Conservation (phyloP, 345 rosid genomes). For the Hypericum androsaemum region DNA sequence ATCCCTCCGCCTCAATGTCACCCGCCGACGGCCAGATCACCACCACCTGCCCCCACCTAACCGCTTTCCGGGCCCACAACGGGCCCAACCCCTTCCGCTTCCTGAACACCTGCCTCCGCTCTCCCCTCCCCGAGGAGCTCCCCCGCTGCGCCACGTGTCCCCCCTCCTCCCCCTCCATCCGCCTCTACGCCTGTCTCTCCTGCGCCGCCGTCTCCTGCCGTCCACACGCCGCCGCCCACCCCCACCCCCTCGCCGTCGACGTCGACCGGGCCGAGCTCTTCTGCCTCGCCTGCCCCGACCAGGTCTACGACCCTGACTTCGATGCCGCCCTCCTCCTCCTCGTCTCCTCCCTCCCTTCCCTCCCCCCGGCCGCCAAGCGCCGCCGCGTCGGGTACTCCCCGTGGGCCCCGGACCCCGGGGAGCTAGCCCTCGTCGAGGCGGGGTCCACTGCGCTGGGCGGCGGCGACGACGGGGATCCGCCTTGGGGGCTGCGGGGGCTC, state of each 20-base stretch:
- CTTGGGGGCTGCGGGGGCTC: slow-evolving; percentile 76
- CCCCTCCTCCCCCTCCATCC: slow-evolving; percentile 19
- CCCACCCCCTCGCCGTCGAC: slow-evolving; percentile 64
- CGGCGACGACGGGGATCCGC: slow-evolving; percentile 16
- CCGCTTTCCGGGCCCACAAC: slow-evolving; percentile 38
- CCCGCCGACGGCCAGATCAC: slow-evolving; percentile 17
- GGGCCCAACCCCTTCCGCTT: slow-evolving; percentile 44
- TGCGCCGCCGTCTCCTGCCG: slow-evolving; percentile 59
- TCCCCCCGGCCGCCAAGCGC: slow-evolving; percentile 35
- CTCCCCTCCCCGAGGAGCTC: slow-evolving; percentile 42
- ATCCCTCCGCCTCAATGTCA: slow-evolving; percentile 9
- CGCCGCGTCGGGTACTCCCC: slow-evolving; percentile 56
- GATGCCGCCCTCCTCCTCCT: slow-evolving; percentile 48
- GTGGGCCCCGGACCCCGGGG: slow-evolving; percentile 42
- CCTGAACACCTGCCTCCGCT: slow-evolving; percentile 46
- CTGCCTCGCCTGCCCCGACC: slow-evolving; percentile 69
- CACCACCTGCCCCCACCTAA: slow-evolving; percentile 44
- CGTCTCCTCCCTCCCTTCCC: slow-evolving; percentile 27
- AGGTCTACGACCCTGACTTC: slow-evolving; percentile 79
- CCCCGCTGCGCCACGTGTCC: slow-evolving; percentile 43
- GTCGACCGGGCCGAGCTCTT: slow-evolving; percentile 82
- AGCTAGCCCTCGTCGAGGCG: slow-evolving; percentile 40
- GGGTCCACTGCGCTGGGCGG: slow-evolving; percentile 21
- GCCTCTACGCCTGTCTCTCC: slow-evolving; percentile 56
- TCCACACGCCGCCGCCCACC: slow-evolving; percentile 25